Evolutionary conservation across 345 rosid species (phyloP).

Genomic region (Populus ilicifolia): DNA sequence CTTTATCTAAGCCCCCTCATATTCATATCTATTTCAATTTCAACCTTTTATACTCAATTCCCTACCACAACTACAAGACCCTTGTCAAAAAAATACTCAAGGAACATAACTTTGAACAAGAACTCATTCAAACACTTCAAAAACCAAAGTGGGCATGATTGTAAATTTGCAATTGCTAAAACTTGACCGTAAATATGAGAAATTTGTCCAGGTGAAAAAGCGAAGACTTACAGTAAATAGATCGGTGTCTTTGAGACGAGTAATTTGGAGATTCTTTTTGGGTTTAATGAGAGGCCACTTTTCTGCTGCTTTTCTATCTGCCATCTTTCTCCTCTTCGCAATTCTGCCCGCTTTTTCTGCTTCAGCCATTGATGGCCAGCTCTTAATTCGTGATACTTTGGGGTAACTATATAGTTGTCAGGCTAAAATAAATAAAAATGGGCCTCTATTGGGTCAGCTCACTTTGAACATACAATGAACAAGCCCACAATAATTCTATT

Average conservation of each 20-base stretch:
- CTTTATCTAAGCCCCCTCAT: not conserved
- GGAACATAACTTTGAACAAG: not conserved
- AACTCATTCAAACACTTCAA: not conserved
- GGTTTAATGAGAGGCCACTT: conserved; percentile 61
- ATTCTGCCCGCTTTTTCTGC: conserved; percentile 5
- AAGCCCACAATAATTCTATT: not conserved
- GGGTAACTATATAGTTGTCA: not conserved
- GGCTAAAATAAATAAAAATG: not conserved
- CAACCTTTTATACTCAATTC: not conserved
- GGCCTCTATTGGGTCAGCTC: not conserved
- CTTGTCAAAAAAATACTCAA: not conserved
- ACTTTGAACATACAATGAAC: not conserved
- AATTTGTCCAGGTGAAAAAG: not conserved
- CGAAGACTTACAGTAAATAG: conserved; percentile 57
- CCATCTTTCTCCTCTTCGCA: conserved; percentile 44
- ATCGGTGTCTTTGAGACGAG: conserved; percentile 53
- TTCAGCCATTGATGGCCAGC: conserved; percentile 29
- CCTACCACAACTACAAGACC: not conserved
- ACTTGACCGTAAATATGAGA: not conserved
- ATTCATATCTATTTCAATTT: not conserved
- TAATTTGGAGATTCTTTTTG: conserved; percentile 47
- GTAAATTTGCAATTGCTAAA: not conserved
- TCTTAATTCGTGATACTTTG: not conserved
- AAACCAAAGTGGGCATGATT: not conserved
- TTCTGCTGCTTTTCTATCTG: conserved; percentile 30